A percentile compares a stretch with the other conserved stretches of the same genome.
Evolutionary conservation across 2,329 filamentous ascomycete species (phyloP).

Genomic region (Aspergillus sp.): DNA sequence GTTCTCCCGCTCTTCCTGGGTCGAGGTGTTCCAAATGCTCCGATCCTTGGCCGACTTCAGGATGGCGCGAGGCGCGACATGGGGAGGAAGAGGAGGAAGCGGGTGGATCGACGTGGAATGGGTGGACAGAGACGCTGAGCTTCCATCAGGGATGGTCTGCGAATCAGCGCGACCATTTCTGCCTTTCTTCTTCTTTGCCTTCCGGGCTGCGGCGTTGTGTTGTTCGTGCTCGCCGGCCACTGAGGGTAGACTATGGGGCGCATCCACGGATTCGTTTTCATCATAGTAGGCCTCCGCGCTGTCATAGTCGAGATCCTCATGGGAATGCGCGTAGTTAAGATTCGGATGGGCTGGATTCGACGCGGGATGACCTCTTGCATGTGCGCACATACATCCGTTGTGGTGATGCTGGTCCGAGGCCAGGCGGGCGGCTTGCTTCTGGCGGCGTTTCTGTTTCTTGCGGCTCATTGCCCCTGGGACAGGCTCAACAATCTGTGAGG

Average conservation of each 20-base stretch:
- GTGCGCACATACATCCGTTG: slow-evolving; percentile 44
- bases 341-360: not conserved
- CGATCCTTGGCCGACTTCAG: slow-evolving; percentile 59
- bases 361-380: slow-evolving; percentile 9
- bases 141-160: slow-evolving; percentile 28
- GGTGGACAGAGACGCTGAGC: slow-evolving; percentile 30
- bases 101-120: slow-evolving; percentile 37
- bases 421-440: slow-evolving; percentile 69
- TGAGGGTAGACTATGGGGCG: slow-evolving; percentile 14
- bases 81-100: slow-evolving; percentile 35
- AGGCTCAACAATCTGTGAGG: slow-evolving; percentile 7
- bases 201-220: slow-evolving; percentile 19
- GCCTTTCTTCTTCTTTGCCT: slow-evolving; percentile 34
- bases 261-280: slow-evolving; percentile 36
- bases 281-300: slow-evolving; percentile 34
- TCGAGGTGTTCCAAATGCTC: slow-evolving; percentile 89
- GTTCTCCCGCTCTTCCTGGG: slow-evolving; percentile 85
- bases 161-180: slow-evolving; percentile 28
- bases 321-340: slow-evolving; percentile 15
- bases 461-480: slow-evolving; percentile 58
- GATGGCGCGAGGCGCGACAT: slow-evolving; percentile 32
- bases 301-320: slow-evolving; percentile 36
- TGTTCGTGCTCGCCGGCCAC: slow-evolving; percentile 8
- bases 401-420: slow-evolving; percentile 45
- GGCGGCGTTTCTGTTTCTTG: slow-evolving; percentile 90